These are phyloP conservation scores for Anthostomella pinea DNA, from an alignment of 2,329 filamentous ascomycete genomes.

Conservation along the genomic window DNA sequence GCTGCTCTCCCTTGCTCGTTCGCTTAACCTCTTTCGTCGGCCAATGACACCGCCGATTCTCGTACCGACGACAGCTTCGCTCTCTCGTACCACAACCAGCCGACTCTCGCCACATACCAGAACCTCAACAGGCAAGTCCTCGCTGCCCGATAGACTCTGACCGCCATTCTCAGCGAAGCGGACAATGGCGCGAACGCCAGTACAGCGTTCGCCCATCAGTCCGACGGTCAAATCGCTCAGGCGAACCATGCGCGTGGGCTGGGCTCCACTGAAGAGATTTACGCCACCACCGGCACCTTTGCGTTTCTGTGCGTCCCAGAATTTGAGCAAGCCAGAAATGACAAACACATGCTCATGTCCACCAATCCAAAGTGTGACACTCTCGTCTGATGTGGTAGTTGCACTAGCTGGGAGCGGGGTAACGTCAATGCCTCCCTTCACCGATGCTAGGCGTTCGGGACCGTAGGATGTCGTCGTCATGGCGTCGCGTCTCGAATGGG, in stretches of 20 bases:
- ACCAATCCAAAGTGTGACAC: conserved; percentile 55
- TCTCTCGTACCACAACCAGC: conserved; percentile 53
- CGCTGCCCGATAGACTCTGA: conserved; percentile 21
- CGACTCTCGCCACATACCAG: conserved; percentile 55
- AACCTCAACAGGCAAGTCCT: conserved; percentile 50
- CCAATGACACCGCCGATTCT: conserved; percentile 40
- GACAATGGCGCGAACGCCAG: conserved; percentile 46
- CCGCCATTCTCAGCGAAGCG: conserved; percentile 30
- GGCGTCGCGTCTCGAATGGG: conserved; percentile 56
- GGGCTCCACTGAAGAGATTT: conserved; percentile 54
- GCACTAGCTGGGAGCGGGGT: conserved; percentile 42
- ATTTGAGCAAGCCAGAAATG: conserved; percentile 52
- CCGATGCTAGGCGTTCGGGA: conserved; percentile 49
- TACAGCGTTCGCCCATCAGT: conserved; percentile 56
- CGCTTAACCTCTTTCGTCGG: conserved; percentile 29
- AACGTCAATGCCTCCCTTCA: conserved; percentile 53
- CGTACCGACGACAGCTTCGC: conserved; percentile 45
- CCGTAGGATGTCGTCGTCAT: conserved; percentile 45
- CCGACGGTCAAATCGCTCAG: conserved; percentile 52
- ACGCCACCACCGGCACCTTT: conserved; percentile 48
- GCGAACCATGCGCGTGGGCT: conserved; percentile 55
- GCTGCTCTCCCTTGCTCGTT: conserved; percentile 38
- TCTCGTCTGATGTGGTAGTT: conserved; percentile 49
- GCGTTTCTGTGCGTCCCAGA: conserved; percentile 59
- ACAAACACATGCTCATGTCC: conserved; percentile 55